phyloP scores from a whole-genome alignment of 306 rosid genomes.

The Alnus glutinosa region DNA sequence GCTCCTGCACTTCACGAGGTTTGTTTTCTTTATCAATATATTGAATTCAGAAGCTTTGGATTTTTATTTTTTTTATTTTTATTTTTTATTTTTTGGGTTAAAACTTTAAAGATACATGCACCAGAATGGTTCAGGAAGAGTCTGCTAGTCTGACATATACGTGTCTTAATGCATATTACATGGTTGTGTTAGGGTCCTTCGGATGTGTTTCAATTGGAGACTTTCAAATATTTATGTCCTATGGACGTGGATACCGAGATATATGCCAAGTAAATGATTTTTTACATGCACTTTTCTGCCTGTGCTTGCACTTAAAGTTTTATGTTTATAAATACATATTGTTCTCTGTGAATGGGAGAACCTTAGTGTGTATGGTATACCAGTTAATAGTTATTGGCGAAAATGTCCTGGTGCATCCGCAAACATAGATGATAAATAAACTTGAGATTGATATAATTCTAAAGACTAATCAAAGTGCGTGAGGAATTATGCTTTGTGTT shows the following conservation, averaged over 20 bases:
- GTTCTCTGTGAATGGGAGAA: not conserved
- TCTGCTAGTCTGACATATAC: constrained; percentile 16
- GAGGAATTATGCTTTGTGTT: not conserved
- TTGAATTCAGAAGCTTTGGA: not conserved
- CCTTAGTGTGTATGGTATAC: not conserved
- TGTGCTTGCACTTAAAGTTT: not conserved
- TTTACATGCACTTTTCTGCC: not conserved
- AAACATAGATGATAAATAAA: not conserved
- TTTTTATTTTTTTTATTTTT: not conserved
- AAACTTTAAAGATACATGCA: not conserved
- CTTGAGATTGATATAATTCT: not conserved
- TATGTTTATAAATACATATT: not conserved
- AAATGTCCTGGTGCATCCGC: not conserved
- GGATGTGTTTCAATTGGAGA: constrained; percentile 14
- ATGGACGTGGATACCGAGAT: not conserved
- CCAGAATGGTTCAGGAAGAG: not conserved
- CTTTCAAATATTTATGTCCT: not conserved
- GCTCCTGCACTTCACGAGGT: constrained; percentile 99
- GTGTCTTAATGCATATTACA: constrained; percentile 2
- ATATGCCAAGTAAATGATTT: not conserved
- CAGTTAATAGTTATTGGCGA: not conserved
- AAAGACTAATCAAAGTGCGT: not conserved
- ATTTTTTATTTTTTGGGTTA: not conserved
- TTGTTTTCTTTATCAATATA: constrained; percentile 40
- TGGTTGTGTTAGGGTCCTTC: constrained; percentile 1